A percentile compares a stretch with the other conserved stretches of the same genome.
phyloP scores from a whole-genome alignment of 2,329 filamentous ascomycete species.

The Byssoonygena ceratinophila region DNA sequence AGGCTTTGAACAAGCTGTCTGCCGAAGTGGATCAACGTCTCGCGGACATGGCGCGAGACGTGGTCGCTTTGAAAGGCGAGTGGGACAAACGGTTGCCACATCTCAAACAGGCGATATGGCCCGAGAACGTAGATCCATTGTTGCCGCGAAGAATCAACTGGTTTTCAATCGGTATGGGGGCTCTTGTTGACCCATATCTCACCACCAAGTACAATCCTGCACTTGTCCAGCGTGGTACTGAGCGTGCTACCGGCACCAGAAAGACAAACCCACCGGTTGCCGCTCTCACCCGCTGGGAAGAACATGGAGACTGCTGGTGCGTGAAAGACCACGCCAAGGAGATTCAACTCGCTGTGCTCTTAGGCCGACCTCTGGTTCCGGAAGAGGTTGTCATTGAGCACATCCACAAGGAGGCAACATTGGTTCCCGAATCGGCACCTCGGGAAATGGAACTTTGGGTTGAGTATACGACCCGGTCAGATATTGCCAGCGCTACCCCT shows the following conservation, averaged over 20 bases:
- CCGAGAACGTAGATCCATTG: slow-evolving; percentile 15
- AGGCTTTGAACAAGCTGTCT: slow-evolving; percentile 15
- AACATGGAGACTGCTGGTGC: slow-evolving; percentile 84
- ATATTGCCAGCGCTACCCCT: neutral
- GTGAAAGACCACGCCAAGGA: slow-evolving; percentile 41
- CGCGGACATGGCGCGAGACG: slow-evolving; percentile 14
- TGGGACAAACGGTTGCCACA: slow-evolving; percentile 14
- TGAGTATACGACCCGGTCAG: slow-evolving; percentile 31
- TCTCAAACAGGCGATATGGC: slow-evolving; percentile 12
- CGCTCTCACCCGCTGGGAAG: slow-evolving; percentile 60
- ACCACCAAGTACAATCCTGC: slow-evolving; percentile 44
- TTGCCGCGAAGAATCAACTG: slow-evolving; percentile 54
- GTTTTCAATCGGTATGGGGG: slow-evolving; percentile 56
- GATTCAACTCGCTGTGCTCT: slow-evolving; percentile 33
- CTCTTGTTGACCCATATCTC: slow-evolving; percentile 48
- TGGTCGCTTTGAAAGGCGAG: slow-evolving; percentile 15
- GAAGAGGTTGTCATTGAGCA: slow-evolving; percentile 64
- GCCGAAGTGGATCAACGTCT: slow-evolving; percentile 16
- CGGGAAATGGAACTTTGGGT: slow-evolving; percentile 61
- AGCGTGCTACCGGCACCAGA: slow-evolving; percentile 15
- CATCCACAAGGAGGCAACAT: slow-evolving; percentile 51
- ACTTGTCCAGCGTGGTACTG: slow-evolving; percentile 19
- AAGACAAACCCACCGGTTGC: slow-evolving; percentile 35
- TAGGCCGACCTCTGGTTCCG: slow-evolving; percentile 47
- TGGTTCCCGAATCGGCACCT: slow-evolving; percentile 52